Evolutionary conservation across 257 asterid genomes (phyloP).

Genomic region (Datura wrightii): DNA sequence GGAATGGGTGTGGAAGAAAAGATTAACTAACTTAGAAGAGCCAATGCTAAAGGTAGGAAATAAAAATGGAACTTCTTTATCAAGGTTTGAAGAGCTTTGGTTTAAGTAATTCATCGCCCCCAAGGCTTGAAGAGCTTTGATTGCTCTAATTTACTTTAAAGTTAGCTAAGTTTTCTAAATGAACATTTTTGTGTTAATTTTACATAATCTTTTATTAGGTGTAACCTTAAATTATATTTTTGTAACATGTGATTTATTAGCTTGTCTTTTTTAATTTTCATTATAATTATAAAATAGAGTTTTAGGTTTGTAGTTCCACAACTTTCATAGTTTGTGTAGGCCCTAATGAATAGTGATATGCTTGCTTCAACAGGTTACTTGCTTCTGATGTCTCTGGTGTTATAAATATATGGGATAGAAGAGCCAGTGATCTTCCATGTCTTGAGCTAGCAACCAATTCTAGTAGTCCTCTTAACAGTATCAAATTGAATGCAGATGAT

Average conservation of each 20-base stretch:
- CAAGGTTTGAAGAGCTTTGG: background rate
- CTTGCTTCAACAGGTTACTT: slow-evolving; percentile 61
- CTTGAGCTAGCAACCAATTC: slow-evolving; percentile 70
- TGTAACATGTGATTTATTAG: slow-evolving; percentile 9
- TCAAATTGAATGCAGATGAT: slow-evolving; percentile 71
- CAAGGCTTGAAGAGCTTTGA: background rate
- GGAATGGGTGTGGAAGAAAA: background rate
- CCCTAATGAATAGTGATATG: background rate
- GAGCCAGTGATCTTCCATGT: slow-evolving; percentile 74
- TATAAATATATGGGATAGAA: slow-evolving; percentile 92
- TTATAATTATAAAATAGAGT: background rate
- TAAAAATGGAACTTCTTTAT: background rate
- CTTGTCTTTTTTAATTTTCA: background rate
- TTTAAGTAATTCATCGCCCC: too few relatives aligned
- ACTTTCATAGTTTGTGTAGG: background rate
- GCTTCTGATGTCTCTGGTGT: slow-evolving; percentile 86
- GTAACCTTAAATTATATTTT: background rate
- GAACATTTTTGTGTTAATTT: background rate
- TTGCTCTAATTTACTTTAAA: background rate
- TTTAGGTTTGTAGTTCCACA: background rate
- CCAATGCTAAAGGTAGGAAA: background rate
- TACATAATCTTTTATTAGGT: background rate
- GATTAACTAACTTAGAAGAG: background rate
- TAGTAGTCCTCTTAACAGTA: slow-evolving; percentile 67
- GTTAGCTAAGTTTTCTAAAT: background rate